Base-by-base conservation (phyloP, 139 green algal species). In the Ulvella scutata region DNA sequence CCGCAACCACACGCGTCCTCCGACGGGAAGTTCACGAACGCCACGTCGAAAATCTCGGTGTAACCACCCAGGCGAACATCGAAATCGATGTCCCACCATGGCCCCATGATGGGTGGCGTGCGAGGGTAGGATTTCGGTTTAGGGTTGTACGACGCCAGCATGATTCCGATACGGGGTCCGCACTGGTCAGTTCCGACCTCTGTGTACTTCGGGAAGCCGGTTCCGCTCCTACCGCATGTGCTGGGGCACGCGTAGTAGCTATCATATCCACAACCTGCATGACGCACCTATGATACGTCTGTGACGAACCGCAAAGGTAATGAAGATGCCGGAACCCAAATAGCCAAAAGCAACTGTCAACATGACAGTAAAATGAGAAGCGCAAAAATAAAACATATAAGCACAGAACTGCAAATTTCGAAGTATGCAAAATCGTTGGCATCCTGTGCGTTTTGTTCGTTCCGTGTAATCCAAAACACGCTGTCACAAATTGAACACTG, bases 201-300 rank as follows among this genome's bases (percentile, higher is more conserved):
- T 37, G 43, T 60, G 36, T 43, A 34, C n/a, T 74, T 61, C 7
- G 43, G 26, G 7, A 78, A 38, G 29, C 43, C 40, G 36, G 34
- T 29, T 34, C 31, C 33, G 26, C 39, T 38, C 31, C 26, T 43
- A 28, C 17, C 28, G 60, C 59, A 38, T 13, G 38, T 35, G 13
- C 6, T 20, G 0, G 33, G 39, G 36, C 67, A 77, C 21, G 43
- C 23, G 36, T 44, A 26, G 28, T 4, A 3, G 28, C 33, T 43
- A 28, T 80, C 40, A 35, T 77, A 80, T n/a, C 76, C 76, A 20
- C 76, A 80, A 3, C 76, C 51, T 67, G 51, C 51, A 67, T 17
- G 13, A 26, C 40, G n/a, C n/a, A n/a, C n/a, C n/a, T n/a, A n/a
- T n/a, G n/a, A n/a, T n/a, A n/a, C n/a, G n/a, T n/a, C n/a, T n/a